Conservation (phyloP, 2,329 filamentous ascomycete genomes). For the Nectriaceae sp. region DNA sequence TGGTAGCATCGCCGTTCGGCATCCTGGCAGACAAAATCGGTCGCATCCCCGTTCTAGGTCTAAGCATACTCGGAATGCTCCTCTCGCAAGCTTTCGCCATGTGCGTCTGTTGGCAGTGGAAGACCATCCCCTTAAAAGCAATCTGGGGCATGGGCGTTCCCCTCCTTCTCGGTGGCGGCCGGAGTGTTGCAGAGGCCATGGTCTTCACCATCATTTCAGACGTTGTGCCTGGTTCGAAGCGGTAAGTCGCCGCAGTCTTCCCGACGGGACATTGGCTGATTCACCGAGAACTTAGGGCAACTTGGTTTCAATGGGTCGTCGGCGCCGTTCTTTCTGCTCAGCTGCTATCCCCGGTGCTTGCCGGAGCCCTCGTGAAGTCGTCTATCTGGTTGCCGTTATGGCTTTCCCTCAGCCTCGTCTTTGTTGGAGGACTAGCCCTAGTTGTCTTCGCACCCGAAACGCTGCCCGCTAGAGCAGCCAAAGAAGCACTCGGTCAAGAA, state of each 20-base stretch:
- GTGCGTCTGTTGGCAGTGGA: constrained; percentile 21
- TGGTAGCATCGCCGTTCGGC: constrained; percentile 24
- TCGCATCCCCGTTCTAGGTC: constrained; percentile 24
- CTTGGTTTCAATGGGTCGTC: constrained; percentile 26
- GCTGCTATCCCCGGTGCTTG: constrained; percentile 20
- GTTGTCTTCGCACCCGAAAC: constrained; percentile 24
- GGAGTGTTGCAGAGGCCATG: constrained; percentile 28
- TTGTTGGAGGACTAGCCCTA: constrained; percentile 16
- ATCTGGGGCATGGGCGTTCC: constrained; percentile 25
- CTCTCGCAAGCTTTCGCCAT: constrained; percentile 24
- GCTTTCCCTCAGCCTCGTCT: constrained; percentile 20
- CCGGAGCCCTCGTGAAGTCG: constrained; percentile 14
- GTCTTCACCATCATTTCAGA: constrained; percentile 30
- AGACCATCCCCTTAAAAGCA: constrained; percentile 20
- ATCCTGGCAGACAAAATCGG: constrained; percentile 25
- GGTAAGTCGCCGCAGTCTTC: constrained; percentile 9
- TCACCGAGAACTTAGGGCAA: constrained; percentile 14
- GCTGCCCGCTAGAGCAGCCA: constrained; percentile 3
- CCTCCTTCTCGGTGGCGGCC: constrained; percentile 27
- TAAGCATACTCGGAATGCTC: constrained; percentile 26
- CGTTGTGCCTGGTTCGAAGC: constrained; percentile 11
- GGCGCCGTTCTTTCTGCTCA: constrained; percentile 23
- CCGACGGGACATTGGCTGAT: not conserved
- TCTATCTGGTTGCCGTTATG: constrained; percentile 24
- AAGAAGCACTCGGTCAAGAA: not conserved